phyloP scores from a whole-genome alignment of 1,284 basidiomycete species.

The Puccinia triticina region DNA sequence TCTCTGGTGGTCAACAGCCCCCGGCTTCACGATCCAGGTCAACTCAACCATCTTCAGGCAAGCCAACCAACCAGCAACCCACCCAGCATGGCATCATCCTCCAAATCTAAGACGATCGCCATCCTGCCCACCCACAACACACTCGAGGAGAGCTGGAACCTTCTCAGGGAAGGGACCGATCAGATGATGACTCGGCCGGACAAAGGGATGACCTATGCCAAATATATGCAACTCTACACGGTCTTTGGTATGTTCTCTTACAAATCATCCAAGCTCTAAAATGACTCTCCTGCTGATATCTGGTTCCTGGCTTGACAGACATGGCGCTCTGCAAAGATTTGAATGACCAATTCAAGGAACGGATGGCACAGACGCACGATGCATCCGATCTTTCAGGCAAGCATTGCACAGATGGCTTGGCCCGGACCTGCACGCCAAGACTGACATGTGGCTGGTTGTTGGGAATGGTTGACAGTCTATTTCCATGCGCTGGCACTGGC shows the following conservation, averaged over 20 bases:
- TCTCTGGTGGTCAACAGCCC: too few relatives aligned
- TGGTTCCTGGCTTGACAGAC: conserved; percentile 65
- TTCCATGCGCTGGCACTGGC: conserved; percentile 93
- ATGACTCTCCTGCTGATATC: conserved; percentile 10
- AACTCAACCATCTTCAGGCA: background rate
- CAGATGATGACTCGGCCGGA: conserved; percentile 87
- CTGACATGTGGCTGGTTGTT: background rate
- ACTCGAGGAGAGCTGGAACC: conserved; percentile 82
- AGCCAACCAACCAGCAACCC: background rate
- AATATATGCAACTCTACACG: conserved; percentile 90
- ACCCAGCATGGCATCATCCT: conserved; percentile 23
- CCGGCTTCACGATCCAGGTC: background rate
- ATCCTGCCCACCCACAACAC: conserved; percentile 60
- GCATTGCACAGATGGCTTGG: conserved; percentile 32
- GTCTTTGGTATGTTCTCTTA: conserved; percentile 29
- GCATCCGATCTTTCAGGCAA: conserved; percentile 65
- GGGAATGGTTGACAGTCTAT: conserved; percentile 66
- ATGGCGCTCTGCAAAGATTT: conserved; percentile 95
- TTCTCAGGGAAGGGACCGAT: conserved; percentile 84
- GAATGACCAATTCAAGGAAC: conserved; percentile 94
- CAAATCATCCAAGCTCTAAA: background rate
- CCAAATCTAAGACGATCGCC: conserved; percentile 10
- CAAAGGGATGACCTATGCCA: conserved; percentile 83
- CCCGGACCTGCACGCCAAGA: background rate
- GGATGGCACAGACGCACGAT: conserved; percentile 78